Evolutionary conservation across 1,139 yeast genomes (phyloP).

Genomic region (Pichia inconspicua): DNA sequence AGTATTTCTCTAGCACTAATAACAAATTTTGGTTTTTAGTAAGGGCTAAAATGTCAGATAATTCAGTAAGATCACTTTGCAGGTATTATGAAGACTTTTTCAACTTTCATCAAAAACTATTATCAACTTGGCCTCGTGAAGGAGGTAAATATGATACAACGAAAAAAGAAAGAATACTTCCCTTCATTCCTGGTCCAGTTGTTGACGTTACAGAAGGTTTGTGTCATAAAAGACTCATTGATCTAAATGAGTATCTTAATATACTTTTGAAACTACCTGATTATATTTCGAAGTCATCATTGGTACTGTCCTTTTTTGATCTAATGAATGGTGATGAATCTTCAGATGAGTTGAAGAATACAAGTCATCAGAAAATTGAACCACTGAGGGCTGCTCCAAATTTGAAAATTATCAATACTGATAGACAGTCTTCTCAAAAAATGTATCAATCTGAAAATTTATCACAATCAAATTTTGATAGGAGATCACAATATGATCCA

Average conservation of each 20-base stretch:
- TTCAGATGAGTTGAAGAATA: constrained; percentile 12
- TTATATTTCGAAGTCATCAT: constrained; percentile 63
- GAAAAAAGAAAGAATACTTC: constrained; percentile 64
- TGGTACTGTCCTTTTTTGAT: constrained; percentile 66
- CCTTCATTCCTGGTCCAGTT: constrained; percentile 94
- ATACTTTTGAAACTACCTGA: constrained; percentile 68
- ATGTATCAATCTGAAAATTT: constrained; percentile 12
- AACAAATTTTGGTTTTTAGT: constrained; percentile 89
- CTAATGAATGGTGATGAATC: constrained; percentile 53
- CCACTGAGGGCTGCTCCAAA: constrained; percentile 26
- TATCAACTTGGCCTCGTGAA: constrained; percentile 83
- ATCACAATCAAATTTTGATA: constrained; percentile 27
- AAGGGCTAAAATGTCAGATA: constrained; percentile 61
- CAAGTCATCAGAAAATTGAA: constrained; percentile 15
- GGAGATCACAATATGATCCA: constrained; percentile 26
- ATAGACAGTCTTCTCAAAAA: constrained; percentile 7
- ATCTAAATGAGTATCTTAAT: constrained; percentile 74
- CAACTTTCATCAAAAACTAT: constrained; percentile 78
- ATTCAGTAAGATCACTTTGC: constrained; percentile 63
- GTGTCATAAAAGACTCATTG: constrained; percentile 76
- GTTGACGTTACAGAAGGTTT: constrained; percentile 86
- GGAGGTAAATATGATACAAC: constrained; percentile 68
- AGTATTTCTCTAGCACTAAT: constrained; percentile 64
- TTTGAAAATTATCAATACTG: constrained; percentile 21
- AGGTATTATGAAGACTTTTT: constrained; percentile 94